These are phyloP conservation scores for Gymnopus androsaceus DNA, from an alignment of 1,284 basidiomycete species.

Conservation along the genomic window DNA sequence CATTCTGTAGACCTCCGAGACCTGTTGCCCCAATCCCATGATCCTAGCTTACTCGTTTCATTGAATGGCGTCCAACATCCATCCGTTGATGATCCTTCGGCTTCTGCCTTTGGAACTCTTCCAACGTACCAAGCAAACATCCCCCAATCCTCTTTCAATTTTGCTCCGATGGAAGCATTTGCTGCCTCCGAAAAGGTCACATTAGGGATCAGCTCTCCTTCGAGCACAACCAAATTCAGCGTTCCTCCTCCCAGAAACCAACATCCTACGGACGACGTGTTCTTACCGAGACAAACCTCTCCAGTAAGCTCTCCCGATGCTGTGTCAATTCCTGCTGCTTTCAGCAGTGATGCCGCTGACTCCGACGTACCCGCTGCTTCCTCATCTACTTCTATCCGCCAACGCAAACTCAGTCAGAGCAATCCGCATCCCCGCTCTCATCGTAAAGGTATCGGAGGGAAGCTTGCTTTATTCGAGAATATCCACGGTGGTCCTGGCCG, in stretches of 20 bases:
- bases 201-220: constrained; percentile 51
- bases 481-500: constrained; percentile 30
- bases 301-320: neutral
- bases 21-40: constrained; percentile 46
- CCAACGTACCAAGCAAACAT: constrained; percentile 34
- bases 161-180: constrained; percentile 79
- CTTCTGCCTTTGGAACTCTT: constrained; percentile 46
- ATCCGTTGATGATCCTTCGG: constrained; percentile 31
- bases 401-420: constrained; percentile 84
- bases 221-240: constrained; percentile 14
- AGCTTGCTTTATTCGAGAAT: constrained; percentile 88
- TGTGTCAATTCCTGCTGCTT: neutral
- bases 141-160: constrained; percentile 68
- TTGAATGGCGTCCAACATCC: constrained; percentile 24
- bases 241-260: constrained; percentile 10
- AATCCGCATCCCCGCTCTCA: constrained; percentile 60
- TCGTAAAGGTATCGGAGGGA: constrained; percentile 74
- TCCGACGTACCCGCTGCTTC: constrained; percentile 15
- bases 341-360: constrained; percentile 33
- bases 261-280: neutral
- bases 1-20: constrained; percentile 30
- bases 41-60: constrained; percentile 48
- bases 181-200: constrained; percentile 69
- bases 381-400: constrained; percentile 40
- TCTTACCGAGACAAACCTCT: neutral